Percentiles rank a stretch among this genome's conserved stretches.
These are phyloP conservation scores for Lentinula aciculospora DNA, from an alignment of 768 basidiomycete genomes.

Conservation along the genomic window DNA sequence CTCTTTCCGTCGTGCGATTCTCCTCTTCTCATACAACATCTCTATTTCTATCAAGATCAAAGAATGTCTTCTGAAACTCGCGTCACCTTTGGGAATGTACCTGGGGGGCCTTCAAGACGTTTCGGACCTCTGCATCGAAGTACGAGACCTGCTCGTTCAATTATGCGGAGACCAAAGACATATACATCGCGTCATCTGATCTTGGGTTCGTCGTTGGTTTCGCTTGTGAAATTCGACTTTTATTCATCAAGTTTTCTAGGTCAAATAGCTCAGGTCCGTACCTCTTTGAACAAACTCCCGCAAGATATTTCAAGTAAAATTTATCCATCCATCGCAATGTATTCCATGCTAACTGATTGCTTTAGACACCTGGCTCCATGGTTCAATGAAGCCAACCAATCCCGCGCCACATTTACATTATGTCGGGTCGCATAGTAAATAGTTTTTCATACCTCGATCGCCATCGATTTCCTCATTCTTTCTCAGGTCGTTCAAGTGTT, in stretches of 20 bases:
- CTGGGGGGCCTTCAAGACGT: constrained; percentile 1
- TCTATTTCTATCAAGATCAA: background rate
- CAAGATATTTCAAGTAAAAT: background rate
- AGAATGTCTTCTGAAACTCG: background rate
- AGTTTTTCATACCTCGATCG: background rate
- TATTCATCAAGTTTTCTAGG: too few species aligned
- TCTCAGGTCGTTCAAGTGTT: background rate
- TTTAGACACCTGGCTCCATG: background rate
- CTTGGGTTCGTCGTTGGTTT: background rate
- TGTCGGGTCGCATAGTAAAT: background rate
- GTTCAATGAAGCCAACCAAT: background rate
- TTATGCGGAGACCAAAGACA: background rate
- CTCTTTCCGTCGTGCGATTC: background rate
- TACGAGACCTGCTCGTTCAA: background rate
- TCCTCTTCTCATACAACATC: background rate
- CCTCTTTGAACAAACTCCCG: background rate
- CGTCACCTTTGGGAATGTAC: background rate
- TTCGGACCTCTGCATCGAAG: background rate
- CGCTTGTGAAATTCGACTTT: too few species aligned
- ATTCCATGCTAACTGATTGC: background rate
- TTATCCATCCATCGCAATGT: too few species aligned
- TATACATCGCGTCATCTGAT: background rate
- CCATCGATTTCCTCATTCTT: background rate
- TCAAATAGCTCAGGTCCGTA: background rate
- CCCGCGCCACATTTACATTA: background rate